Base-by-base conservation (phyloP, 108 stramenopile species). In the Schizochytrium sp. region DNA sequence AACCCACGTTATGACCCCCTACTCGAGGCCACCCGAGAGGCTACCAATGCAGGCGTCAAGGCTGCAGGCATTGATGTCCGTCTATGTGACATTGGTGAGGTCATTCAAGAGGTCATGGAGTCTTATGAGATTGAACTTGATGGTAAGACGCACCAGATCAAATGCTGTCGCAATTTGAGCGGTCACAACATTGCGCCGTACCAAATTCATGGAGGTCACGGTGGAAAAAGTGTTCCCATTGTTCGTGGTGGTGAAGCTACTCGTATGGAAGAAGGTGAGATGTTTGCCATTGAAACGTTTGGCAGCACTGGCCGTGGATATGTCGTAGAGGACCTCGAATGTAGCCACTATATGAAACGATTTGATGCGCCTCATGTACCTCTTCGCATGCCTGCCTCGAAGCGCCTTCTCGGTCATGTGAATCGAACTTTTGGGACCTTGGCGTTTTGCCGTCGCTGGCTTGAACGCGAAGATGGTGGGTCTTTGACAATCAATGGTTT, bases 221-320 rank as follows among this genome's bases (percentile, higher is more conserved):
- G 97, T 13, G 53, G n/a, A n/a, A 98, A 99, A 90, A 94, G 93
- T 55, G 97, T 99, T 2, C 99, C 99, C 45, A 99, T 98, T 88
- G 97, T 98, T 61, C 97, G 97, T 90, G 90, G 88, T 56, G 97
- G 95, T 41, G 97, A 98, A 91, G 91, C 95, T 46, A 96, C 98
- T 41, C 94, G 94, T 83, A 99, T 99, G 99, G 98, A 98, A 92
- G 99, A 99, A 91, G 97, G 97, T 19, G 98, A 99, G 92, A 93
- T 98, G 61, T 99, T 96, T 90, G 99, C 99, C 91, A 98, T 99
- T 90, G 99, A 99, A 92, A 99, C 99, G 0, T 99, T 99, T 91
- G 99, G 98, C 40, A 61, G 87, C 61, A 99, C 98, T 8, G 99
- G 99, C 40, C 94, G 98, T 38, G 99, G 98, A 12, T 97, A 97